A percentile compares a stretch with the other conserved stretches of the same genome.
phyloP scores from a whole-genome alignment of 2,329 filamentous ascomycete species.

The Ilyonectria destructans region DNA sequence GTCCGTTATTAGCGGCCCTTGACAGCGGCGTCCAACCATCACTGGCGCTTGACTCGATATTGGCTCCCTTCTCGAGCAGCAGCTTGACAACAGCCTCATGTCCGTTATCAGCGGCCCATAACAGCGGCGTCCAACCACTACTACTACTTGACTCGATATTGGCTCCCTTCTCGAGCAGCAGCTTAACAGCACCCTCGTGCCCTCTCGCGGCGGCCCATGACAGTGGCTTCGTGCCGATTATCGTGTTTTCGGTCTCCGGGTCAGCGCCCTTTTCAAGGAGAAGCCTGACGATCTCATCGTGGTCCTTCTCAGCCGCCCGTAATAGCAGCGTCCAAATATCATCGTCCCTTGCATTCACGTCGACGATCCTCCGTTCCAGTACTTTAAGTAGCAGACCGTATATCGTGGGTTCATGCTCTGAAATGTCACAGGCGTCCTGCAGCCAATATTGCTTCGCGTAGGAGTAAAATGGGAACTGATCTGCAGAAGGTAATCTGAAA shows the following conservation, averaged over 20 bases:
- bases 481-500: neutral
- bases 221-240: neutral
- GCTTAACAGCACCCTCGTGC: neutral
- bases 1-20: neutral
- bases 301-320: neutral
- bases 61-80: neutral
- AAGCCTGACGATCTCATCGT: neutral
- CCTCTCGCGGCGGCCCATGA: neutral
- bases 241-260: neutral
- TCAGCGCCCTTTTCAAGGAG: neutral
- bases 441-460: constrained; percentile 2
- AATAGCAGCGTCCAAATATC: neutral
- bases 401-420: neutral
- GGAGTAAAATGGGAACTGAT: constrained; percentile 2
- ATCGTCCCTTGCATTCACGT: neutral
- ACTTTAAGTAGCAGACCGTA: neutral
- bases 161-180: neutral
- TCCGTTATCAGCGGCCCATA: neutral
- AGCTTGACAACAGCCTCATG: neutral
- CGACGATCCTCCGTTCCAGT: neutral
- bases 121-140: neutral
- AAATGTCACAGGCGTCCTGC: neutral
- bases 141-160: neutral
- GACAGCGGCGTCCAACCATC: neutral
- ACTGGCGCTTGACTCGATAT: neutral